Evolutionary conservation across 2,329 filamentous ascomycete genomes (phyloP), one percentile per base, ranked within the genome.

Genomic region (Fusarium duplospermum): DNA sequence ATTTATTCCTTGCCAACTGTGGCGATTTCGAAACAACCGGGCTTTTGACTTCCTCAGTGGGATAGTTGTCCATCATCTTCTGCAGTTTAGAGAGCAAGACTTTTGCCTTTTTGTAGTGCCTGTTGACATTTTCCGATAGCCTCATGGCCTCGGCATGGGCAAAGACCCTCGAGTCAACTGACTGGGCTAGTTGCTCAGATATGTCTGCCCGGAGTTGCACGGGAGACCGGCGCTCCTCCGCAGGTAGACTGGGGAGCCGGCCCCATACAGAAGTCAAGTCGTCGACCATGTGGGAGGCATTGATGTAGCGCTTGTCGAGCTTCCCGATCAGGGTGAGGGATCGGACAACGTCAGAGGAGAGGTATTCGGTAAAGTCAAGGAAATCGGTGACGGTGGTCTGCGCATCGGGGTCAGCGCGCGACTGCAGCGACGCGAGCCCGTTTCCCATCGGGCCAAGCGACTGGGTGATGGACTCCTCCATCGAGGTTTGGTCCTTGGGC

Each of bases 381-480:
- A 92, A 93, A 81, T 93, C 91, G 69, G 89, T 92, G 20, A 92
- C 88, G n/a, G 90, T 92, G 8, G 91, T 90, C 76, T 92, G 90
- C 29, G 90, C 90, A 83, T 93, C 91, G 7, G 91, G 91, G 72
- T 93, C 91, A 62, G 87, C 86, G 74, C 88, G 88, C 79, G 88
- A 83, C 67, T 85, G 84, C 70, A 89, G 84, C 2, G 86, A 78
- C 70, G 69, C 64, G 36, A 77, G 67, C 33, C 66, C 60, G 50
- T 83, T 84, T 69, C 80, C 82, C 29, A 83, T 80, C n/a, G 80
- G 79, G 38, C 76, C 75, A 35, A 79, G 69, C 54, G 80, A 74
- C 45, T 70, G 74, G 33, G 75, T 68, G 13, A 76, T 76, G 22
- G 75, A 68, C 27, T 77, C 72, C 59, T 77, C 73, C 22, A 83